These are phyloP conservation scores for Heteromeles arbutifolia DNA, from an alignment of 306 rosid genomes.

Conservation along the genomic window DNA sequence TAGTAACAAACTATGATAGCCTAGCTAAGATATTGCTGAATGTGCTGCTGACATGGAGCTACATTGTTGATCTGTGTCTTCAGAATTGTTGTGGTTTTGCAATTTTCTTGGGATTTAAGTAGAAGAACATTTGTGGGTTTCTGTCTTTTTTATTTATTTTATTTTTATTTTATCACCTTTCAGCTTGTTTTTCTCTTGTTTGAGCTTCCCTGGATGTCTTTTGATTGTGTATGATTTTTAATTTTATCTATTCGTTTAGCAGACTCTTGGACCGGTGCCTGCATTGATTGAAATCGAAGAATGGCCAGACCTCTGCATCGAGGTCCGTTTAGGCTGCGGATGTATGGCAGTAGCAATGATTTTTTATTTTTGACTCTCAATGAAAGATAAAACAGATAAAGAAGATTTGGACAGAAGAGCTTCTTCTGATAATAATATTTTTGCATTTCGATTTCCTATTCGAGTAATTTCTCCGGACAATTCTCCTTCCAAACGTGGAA, in stretches of 20 bases:
- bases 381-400: conserved; percentile 72
- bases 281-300: conserved; percentile 26
- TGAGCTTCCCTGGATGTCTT: conserved; percentile 19
- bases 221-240: background rate
- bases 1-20: no score
- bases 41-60: no score
- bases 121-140: conserved; percentile 10
- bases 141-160: background rate
- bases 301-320: conserved; percentile 89
- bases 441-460: conserved; percentile 41
- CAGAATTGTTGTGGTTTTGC: conserved; percentile 2
- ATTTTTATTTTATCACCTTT: background rate
- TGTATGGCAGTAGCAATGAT: conserved; percentile 48
- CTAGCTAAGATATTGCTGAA: no score
- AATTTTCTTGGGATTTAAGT: conserved; percentile 10
- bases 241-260: background rate
- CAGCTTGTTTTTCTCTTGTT: background rate
- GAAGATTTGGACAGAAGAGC: conserved; percentile 72
- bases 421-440: conserved; percentile 43
- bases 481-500: conserved; percentile 56
- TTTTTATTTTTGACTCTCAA: conserved; percentile 55
- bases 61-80: no score
- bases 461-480: conserved; percentile 47
- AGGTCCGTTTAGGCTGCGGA: conserved; percentile 61
- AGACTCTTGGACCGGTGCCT: conserved; percentile 10